A percentile compares a stretch with the other conserved stretches of the same genome.
phyloP scores from a whole-genome alignment of 108 stramenopile genomes.

The Nitzschia inconspicua region DNA sequence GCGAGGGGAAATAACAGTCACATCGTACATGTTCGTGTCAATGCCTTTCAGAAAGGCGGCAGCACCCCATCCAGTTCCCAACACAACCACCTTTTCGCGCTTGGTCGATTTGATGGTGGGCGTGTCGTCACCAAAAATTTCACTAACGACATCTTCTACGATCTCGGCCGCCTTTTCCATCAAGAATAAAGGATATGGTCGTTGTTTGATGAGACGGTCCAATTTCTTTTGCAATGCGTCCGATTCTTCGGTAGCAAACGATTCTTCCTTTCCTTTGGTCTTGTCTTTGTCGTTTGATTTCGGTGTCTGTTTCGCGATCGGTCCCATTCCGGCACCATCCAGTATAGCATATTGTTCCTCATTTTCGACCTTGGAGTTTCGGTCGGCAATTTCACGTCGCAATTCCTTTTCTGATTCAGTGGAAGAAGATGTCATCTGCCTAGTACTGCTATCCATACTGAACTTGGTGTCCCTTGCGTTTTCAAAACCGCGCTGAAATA shows the following conservation, averaged over 20 bases:
- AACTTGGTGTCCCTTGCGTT: too few species aligned
- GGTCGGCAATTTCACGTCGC: slow-evolving; percentile 41
- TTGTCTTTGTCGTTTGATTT: background rate
- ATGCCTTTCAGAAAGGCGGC: slow-evolving; percentile 87
- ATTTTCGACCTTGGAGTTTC: slow-evolving; percentile 40
- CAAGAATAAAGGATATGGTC: slow-evolving; percentile 80
- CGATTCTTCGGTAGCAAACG: background rate
- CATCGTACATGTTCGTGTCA: slow-evolving; percentile 79
- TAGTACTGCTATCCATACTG: too few species aligned
- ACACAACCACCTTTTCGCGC: slow-evolving; percentile 81
- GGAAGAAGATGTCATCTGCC: too few species aligned
- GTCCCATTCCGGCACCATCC: slow-evolving; percentile 27
- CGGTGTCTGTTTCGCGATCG: background rate
- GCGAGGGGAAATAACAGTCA: slow-evolving; percentile 86
- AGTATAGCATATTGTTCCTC: slow-evolving; percentile 40
- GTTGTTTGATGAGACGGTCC: slow-evolving; percentile 53
- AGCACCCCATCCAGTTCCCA: slow-evolving; percentile 94
- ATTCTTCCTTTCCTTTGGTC: background rate
- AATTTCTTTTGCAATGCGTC: slow-evolving; percentile 27
- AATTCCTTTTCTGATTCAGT: slow-evolving; percentile 35
- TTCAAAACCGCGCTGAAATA: too few species aligned
- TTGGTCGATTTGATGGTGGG: slow-evolving; percentile 2
- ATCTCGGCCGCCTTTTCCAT: slow-evolving; percentile 78
- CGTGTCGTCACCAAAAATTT: background rate
- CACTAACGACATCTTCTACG: slow-evolving; percentile 43